phyloP scores from a whole-genome alignment of 2,329 filamentous ascomycete genomes.

The Fusarium setosum region DNA sequence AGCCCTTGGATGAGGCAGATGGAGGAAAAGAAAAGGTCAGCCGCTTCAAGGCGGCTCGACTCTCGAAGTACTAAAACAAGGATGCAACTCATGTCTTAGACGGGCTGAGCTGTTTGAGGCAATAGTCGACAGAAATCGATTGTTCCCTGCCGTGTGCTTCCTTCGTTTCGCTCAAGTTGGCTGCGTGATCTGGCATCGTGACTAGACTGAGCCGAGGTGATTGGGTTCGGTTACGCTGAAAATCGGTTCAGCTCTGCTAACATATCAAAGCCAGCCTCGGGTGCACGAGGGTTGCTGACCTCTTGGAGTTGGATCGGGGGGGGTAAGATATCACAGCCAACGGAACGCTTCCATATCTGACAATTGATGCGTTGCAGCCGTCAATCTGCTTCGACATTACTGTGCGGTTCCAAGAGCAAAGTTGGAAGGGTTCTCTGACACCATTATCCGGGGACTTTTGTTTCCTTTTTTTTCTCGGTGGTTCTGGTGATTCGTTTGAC shows the following conservation, averaged over 20 bases:
- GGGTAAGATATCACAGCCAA: no score
- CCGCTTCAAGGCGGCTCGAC: conserved; percentile 78
- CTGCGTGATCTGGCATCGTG: conserved; percentile 38
- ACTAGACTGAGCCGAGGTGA: neutral
- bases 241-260: conserved; percentile 17
- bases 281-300: neutral
- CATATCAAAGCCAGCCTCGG: neutral
- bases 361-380: conserved; percentile 65
- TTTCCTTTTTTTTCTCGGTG: conserved; percentile 52
- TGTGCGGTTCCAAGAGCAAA: conserved; percentile 66
- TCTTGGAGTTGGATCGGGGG: neutral
- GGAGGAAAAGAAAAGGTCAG: conserved; percentile 73
- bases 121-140: conserved; percentile 46
- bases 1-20: conserved; percentile 75
- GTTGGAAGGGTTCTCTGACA: conserved; percentile 71
- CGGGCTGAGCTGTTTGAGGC: conserved; percentile 20
- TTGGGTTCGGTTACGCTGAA: neutral
- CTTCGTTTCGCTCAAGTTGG: conserved; percentile 19
- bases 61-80: conserved; percentile 60
- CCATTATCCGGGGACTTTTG: conserved; percentile 50
- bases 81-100: conserved; percentile 10
- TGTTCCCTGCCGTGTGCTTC: conserved; percentile 33
- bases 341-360: conserved; percentile 53
- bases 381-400: conserved; percentile 65
- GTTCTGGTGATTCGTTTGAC: conserved; percentile 72